Evolutionary conservation across 257 asterid genomes (phyloP).

Genomic region (Plantago ovata): DNA sequence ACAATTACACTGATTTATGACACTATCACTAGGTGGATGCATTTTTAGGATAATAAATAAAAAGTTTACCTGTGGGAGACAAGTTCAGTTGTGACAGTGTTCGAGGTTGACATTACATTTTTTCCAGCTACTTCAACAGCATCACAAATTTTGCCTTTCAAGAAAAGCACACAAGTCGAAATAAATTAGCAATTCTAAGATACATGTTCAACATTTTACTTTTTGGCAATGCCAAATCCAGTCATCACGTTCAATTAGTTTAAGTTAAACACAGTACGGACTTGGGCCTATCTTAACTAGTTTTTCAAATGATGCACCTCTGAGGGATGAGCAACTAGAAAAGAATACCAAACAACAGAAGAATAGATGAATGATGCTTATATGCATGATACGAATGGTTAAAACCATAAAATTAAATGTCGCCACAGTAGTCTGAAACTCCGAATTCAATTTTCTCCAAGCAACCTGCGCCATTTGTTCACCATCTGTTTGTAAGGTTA

Average conservation of each 20-base stretch:
- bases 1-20: not conserved
- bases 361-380: not conserved
- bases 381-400: not conserved
- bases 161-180: conserved; percentile 21
- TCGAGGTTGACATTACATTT: conserved; percentile 87
- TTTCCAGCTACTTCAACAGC: conserved; percentile 95
- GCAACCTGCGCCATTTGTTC: not conserved
- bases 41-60: not conserved
- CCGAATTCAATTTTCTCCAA: not conserved
- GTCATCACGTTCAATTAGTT: conserved; percentile 3
- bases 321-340: not conserved
- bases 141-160: conserved; percentile 75
- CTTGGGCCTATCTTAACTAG: conserved; percentile 11
- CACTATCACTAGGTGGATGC: not conserved
- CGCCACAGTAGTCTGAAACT: not conserved
- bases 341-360: not conserved
- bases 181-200: conserved; percentile 6
- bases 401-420: not conserved
- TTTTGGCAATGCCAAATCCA: conserved; percentile 5
- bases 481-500: conserved; percentile 3
- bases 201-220: not conserved
- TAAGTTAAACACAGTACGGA: not conserved
- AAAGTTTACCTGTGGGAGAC: conserved; percentile 62
- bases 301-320: not conserved
- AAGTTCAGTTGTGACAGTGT: conserved; percentile 88